Percentiles rank a stretch among this genome's conserved stretches.
Evolutionary conservation across 768 basidiomycete species (phyloP).

Genomic region (Mrakia hoshinonis): DNA sequence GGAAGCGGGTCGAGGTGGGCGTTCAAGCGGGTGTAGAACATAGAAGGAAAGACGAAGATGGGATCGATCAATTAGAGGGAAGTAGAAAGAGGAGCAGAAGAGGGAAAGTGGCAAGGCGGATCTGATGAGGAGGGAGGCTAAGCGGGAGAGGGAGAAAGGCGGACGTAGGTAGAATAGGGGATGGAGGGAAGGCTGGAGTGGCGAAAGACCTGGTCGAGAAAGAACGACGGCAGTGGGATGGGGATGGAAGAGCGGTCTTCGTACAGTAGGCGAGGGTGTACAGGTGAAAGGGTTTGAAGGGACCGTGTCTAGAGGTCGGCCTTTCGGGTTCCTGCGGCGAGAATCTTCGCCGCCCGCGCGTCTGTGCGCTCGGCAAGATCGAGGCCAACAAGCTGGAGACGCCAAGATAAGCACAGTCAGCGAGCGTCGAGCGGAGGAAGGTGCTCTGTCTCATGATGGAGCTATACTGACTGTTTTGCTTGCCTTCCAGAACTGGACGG

Average conservation of each 20-base stretch:
- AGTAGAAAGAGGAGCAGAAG: background rate
- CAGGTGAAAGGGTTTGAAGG: too few species aligned
- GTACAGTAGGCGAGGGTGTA: too few species aligned
- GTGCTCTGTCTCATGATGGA: background rate
- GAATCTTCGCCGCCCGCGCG: background rate
- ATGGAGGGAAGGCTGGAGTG: background rate
- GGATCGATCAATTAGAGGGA: background rate
- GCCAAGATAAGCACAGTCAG: background rate
- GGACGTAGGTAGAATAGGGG: background rate
- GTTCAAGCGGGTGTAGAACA: background rate
- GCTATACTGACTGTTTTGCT: conserved; percentile 45
- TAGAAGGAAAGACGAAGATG: background rate
- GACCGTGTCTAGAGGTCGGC: too few species aligned
- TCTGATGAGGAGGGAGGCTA: background rate
- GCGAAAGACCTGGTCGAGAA: too few species aligned
- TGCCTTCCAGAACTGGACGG: conserved; percentile 97
- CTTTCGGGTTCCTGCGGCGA: background rate
- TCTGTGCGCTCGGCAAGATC: conserved; percentile 22
- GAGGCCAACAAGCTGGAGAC: conserved; percentile 20
- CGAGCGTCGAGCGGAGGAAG: background rate
- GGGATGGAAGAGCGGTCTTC: too few species aligned
- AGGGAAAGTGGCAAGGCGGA: background rate
- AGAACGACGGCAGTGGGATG: too few species aligned
- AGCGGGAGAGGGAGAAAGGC: background rate
- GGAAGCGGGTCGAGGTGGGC: background rate